Percentiles rank a stretch among this genome's conserved stretches.
phyloP scores from a whole-genome alignment of 768 basidiomycete genomes.

The Chalciporus sphaerocephalus region DNA sequence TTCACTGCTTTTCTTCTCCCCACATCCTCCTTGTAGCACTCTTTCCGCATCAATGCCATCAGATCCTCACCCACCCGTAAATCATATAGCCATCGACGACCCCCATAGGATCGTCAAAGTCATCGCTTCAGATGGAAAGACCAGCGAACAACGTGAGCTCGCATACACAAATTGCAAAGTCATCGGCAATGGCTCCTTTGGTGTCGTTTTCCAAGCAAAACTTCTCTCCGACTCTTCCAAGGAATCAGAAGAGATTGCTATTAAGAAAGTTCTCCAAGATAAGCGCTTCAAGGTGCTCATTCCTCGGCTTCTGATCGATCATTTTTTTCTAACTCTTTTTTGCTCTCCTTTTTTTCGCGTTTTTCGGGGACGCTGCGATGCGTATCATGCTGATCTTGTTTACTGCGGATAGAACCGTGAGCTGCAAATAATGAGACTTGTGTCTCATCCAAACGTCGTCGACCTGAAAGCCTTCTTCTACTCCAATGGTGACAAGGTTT shows the following conservation, averaged over 20 bases:
- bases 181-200: slow-evolving; percentile 98
- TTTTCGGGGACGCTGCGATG: neutral
- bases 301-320: neutral
- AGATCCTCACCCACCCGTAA: slow-evolving; percentile 21
- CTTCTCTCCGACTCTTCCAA: slow-evolving; percentile 61
- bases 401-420: slow-evolving; percentile 79
- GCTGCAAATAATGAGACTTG: slow-evolving; percentile 97
- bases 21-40: slow-evolving; percentile 22
- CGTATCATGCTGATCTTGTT: slow-evolving; percentile 14
- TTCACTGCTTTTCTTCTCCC: slow-evolving; percentile 36
- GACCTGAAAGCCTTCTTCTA: slow-evolving; percentile 98
- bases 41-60: slow-evolving; percentile 24
- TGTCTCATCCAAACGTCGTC: slow-evolving; percentile 96
- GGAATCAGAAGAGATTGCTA: slow-evolving; percentile 85
- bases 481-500: slow-evolving; percentile 97
- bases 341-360: neutral
- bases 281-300: slow-evolving; percentile 96
- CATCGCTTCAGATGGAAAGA: slow-evolving; percentile 91
- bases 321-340: slow-evolving; percentile 13
- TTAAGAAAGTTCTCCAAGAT: slow-evolving; percentile 99
- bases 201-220: slow-evolving; percentile 96
- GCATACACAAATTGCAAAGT: slow-evolving; percentile 98
- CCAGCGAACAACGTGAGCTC: slow-evolving; percentile 81
- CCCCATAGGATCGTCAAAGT: slow-evolving; percentile 96
- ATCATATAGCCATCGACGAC: slow-evolving; percentile 76